Evolutionary conservation across 805 yeast species (phyloP), one percentile per base, ranked within the genome.

Genomic region (Wickerhamomyces hampshirensis): DNA sequence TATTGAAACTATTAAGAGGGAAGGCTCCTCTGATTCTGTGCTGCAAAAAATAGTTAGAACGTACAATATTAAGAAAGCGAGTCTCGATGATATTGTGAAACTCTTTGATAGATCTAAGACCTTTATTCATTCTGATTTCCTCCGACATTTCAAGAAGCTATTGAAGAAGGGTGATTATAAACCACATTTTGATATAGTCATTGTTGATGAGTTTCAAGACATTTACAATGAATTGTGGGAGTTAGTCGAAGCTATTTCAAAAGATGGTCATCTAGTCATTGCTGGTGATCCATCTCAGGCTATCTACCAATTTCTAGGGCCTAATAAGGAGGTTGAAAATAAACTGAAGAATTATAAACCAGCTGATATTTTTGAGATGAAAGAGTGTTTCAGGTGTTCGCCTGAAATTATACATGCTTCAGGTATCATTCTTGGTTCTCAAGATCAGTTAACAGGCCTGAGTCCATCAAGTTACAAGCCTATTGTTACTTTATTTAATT

Each of bases 181-280:
- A 6, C 26, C 40, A 2, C 42, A 50, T 4, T 60, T 57, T 43
- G 65, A 66, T 34, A 60, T 66, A 2, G 65, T 80, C 0, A 55
- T 84, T 1, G 77, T 83, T 10, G 91, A 84, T 58, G 91, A 84
- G 52, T 79, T 77, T 49, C 91, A 84, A 52, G 91, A 84, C 55
- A 65, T 82, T 52, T 73, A 77, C 43, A 69, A 71, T 0, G 65
- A 63, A 8, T 58, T 81, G 15, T 48, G 73, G 18, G 64, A 65
- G 14, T 52, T 82, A 2, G 58, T 80, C 4, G 50, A 55, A 5
- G 51, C 63, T 1, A 58, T 74, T 3, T 44, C 66, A 0, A 40
- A 39, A 6, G 46, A 48, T 3, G 68, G 73, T 35, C 88, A 83
- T 53, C 48, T 84, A 24, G 70, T 80, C 2, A 55, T 83, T 14